Evolutionary conservation across 2,329 filamentous ascomycete species (phyloP).

Genomic region (Stenocarpella maydis): DNA sequence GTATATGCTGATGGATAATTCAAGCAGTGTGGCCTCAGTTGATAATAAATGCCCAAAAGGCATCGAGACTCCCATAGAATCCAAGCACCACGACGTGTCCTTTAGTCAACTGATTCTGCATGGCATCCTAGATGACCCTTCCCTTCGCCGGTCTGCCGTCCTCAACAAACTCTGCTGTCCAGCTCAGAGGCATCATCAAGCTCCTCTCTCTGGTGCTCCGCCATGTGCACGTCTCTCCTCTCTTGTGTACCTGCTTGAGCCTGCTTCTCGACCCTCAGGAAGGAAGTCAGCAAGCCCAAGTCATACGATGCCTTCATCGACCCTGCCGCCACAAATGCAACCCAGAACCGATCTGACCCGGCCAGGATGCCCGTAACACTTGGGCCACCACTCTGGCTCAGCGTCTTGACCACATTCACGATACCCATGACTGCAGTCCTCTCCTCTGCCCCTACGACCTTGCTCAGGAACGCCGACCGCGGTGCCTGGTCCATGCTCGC

Average conservation of each 20-base stretch:
- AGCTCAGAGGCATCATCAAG: conserved; percentile 18
- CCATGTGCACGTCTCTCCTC: neutral
- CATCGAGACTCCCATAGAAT: neutral
- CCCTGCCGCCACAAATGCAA: conserved; percentile 70
- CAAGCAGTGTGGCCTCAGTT: neutral
- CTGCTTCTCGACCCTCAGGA: conserved; percentile 29
- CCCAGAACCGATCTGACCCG: conserved; percentile 63
- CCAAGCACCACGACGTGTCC: neutral
- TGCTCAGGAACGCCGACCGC: conserved; percentile 73
- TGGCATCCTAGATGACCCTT: neutral
- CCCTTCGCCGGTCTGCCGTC: neutral
- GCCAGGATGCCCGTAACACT: conserved; percentile 71
- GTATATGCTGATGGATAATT: neutral
- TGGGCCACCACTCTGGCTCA: conserved; percentile 68
- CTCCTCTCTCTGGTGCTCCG: neutral
- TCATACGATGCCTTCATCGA: conserved; percentile 69
- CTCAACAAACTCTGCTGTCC: neutral
- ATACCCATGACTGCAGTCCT: conserved; percentile 77
- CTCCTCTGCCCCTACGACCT: conserved; percentile 69
- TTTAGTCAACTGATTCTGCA: neutral
- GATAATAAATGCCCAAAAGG: neutral
- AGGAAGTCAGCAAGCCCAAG: conserved; percentile 44
- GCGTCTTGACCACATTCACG: conserved; percentile 74
- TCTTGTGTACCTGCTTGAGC: neutral
- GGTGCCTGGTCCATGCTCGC: conserved; percentile 77